Evolutionary conservation across 2,329 filamentous ascomycete genomes (phyloP).

Genomic region (Penicillium sclerotigenum): DNA sequence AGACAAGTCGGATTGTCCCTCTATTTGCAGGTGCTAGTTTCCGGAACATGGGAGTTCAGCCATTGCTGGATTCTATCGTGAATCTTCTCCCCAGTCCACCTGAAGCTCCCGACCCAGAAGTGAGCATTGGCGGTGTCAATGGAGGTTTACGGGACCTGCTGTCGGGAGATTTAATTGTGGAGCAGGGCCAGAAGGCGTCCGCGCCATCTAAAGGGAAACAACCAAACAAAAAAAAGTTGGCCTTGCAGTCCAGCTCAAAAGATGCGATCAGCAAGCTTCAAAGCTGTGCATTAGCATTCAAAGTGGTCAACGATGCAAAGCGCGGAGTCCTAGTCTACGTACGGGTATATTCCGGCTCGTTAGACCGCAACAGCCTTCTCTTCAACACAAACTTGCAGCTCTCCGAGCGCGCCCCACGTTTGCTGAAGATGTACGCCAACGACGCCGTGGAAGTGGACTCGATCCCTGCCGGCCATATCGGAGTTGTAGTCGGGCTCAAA

Average conservation of each 20-base stretch:
- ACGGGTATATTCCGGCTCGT: conserved; percentile 79
- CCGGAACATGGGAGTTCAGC: conserved; percentile 89
- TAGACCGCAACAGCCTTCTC: conserved; percentile 69
- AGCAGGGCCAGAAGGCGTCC: conserved; percentile 31
- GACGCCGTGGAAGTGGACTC: conserved; percentile 80
- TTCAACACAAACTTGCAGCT: conserved; percentile 83
- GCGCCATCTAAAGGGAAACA: conserved; percentile 36
- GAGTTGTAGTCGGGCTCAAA: conserved; percentile 86
- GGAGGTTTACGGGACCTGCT: conserved; percentile 54
- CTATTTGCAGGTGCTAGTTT: conserved; percentile 91
- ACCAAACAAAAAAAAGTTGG: conserved; percentile 41
- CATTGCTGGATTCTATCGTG: conserved; percentile 80
- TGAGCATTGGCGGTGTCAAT: conserved; percentile 61
- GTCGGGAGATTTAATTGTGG: conserved; percentile 44
- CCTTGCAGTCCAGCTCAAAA: conserved; percentile 46
- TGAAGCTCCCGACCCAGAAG: conserved; percentile 74
- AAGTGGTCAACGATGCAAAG: conserved; percentile 84
- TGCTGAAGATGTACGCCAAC: conserved; percentile 85
- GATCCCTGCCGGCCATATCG: conserved; percentile 84
- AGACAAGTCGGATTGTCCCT: conserved; percentile 69
- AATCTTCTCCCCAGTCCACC: conserved; percentile 81
- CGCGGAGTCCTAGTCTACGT: conserved; percentile 89
- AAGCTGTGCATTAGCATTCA: conserved; percentile 74
- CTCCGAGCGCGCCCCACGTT: conserved; percentile 74
- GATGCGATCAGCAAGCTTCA: conserved; percentile 59